These are phyloP conservation scores for Acacia acuminata DNA, from an alignment of 306 rosid species.

Conservation along the genomic window DNA sequence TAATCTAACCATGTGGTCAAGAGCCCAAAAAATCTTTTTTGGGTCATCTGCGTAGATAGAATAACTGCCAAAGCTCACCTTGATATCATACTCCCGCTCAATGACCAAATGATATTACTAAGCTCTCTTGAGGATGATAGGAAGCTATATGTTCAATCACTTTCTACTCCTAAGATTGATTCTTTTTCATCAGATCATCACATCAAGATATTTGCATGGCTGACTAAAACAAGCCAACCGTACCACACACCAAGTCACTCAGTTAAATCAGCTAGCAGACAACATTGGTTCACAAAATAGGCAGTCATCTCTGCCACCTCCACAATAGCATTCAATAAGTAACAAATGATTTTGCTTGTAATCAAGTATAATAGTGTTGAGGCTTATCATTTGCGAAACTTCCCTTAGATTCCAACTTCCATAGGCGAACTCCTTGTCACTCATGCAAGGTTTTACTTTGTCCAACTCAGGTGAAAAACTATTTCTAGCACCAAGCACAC, in stretches of 20 bases:
- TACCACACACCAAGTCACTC: background rate
- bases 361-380: background rate
- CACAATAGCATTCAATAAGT: background rate
- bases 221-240: background rate
- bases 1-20: background rate
- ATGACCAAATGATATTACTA: background rate
- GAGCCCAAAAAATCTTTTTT: background rate
- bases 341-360: background rate
- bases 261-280: slow-evolving; percentile 13
- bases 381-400: background rate
- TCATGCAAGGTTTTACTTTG: slow-evolving; percentile 13
- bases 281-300: background rate
- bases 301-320: background rate
- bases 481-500: background rate
- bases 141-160: background rate
- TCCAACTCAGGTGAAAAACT: background rate
- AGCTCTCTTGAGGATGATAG: background rate
- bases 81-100: background rate
- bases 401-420: slow-evolving; percentile 4
- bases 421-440: slow-evolving; percentile 19
- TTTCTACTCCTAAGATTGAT: slow-evolving; percentile 11
- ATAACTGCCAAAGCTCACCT: background rate
- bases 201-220: slow-evolving; percentile 4
- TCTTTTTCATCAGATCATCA: background rate
- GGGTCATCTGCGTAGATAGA: background rate